Percentiles rank a stretch among this genome's conserved stretches.
Conservation (phyloP, 2,329 filamentous ascomycete species). For the Aspergillus calidoustus region DNA sequence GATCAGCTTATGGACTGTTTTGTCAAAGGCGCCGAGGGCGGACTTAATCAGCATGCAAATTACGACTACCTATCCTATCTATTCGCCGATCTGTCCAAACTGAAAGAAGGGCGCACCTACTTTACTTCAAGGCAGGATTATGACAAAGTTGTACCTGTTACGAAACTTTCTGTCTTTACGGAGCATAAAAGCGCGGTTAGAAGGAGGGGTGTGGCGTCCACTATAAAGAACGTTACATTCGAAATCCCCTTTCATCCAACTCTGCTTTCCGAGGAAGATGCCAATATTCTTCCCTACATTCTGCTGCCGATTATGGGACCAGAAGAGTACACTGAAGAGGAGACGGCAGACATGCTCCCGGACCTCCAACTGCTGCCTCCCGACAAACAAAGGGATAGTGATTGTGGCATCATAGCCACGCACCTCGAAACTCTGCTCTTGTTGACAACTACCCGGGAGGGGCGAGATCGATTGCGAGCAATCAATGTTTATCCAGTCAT, state of each 20-base stretch:
- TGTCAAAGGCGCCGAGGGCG: slow-evolving; percentile 83
- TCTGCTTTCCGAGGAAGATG: slow-evolving; percentile 72
- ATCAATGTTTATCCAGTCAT: slow-evolving; percentile 89
- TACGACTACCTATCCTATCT: slow-evolving; percentile 94
- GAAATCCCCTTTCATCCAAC: slow-evolving; percentile 73
- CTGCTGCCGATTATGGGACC: slow-evolving; percentile 84
- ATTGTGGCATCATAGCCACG: slow-evolving; percentile 76
- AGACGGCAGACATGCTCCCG: slow-evolving; percentile 82
- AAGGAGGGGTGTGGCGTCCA: slow-evolving; percentile 90
- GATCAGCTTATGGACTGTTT: slow-evolving; percentile 96
- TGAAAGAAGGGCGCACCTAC: slow-evolving; percentile 73
- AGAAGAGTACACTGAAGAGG: slow-evolving; percentile 87
- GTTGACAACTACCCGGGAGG: slow-evolving; percentile 76
- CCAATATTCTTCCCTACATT: slow-evolving; percentile 86
- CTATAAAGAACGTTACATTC: slow-evolving; percentile 93
- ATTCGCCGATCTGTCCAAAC: slow-evolving; percentile 89
- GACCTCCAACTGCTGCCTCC: slow-evolving; percentile 88
- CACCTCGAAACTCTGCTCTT: slow-evolving; percentile 88
- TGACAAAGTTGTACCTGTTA: slow-evolving; percentile 83
- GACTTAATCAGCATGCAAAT: slow-evolving; percentile 81
- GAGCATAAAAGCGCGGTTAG: slow-evolving; percentile 83
- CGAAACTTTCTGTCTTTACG: slow-evolving; percentile 92
- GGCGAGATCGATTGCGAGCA: slow-evolving; percentile 73
- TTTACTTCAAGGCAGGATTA: slow-evolving; percentile 75
- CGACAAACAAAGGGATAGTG: slow-evolving; percentile 83